Conservation (phyloP, 164 flowering plant species). For the Malania oleifera region DNA sequence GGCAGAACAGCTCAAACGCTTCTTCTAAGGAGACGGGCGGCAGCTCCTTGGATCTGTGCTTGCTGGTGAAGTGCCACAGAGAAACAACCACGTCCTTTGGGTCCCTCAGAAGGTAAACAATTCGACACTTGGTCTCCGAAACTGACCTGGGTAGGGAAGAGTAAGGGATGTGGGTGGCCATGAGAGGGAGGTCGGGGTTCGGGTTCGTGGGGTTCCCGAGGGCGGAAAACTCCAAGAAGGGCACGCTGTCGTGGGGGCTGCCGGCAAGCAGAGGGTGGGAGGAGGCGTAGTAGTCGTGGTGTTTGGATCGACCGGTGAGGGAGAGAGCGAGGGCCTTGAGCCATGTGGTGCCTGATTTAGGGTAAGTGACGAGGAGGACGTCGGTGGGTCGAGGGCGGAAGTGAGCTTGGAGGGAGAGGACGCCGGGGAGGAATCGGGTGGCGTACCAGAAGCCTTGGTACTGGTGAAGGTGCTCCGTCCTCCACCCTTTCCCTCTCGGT, state of each 20-base stretch:
- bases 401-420: conserved; percentile 4
- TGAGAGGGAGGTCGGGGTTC: neutral
- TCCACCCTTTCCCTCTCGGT: neutral
- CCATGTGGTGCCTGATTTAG: conserved; percentile 19
- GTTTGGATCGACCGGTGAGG: neutral
- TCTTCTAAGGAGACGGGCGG: conserved; percentile 7
- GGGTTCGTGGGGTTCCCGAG: neutral
- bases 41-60: neutral
- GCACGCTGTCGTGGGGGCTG: conserved; percentile 19
- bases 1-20: conserved; percentile 22
- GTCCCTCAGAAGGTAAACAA: conserved; percentile 15
- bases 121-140: neutral
- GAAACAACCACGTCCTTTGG: conserved; percentile 25
- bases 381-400: conserved; percentile 4
- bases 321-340: conserved; percentile 13
- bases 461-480: neutral
- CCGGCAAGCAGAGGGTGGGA: conserved; percentile 14
- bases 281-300: neutral
- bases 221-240: conserved; percentile 8
- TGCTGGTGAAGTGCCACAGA: conserved; percentile 15
- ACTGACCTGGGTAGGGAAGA: conserved; percentile 9
- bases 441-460: conserved; percentile 15
- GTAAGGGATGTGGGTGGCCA: conserved; percentile 19
- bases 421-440: neutral
- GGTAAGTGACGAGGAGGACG: conserved; percentile 3